Conservation (phyloP, 768 basidiomycete species). For the Hygrophorus pudorinus region DNA sequence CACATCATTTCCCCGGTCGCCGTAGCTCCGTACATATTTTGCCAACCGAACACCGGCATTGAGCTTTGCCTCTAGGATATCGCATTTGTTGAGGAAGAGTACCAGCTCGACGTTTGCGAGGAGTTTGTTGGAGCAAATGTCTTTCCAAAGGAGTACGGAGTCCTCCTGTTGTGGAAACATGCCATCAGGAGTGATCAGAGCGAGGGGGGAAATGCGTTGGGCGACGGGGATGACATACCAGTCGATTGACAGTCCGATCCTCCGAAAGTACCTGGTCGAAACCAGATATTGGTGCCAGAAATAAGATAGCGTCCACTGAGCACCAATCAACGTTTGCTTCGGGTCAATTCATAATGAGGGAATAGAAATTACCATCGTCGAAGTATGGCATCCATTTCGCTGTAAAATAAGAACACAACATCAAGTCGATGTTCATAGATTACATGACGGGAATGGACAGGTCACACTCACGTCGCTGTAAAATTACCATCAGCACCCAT, state of each 20-base stretch:
- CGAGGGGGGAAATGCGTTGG: slow-evolving; percentile 1
- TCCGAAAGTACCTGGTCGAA: slow-evolving; percentile 66
- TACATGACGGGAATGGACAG: not conserved
- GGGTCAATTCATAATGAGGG: not conserved
- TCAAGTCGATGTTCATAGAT: slow-evolving; percentile 1
- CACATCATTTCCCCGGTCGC: slow-evolving; percentile 58
- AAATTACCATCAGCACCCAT: slow-evolving; percentile 8
- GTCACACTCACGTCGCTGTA: slow-evolving; percentile 25
- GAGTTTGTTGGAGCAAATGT: slow-evolving; percentile 74
- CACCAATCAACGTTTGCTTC: too few species aligned
- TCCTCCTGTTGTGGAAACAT: slow-evolving; percentile 46
- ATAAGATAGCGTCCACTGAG: slow-evolving; percentile 63
- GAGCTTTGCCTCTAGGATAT: slow-evolving; percentile 67
- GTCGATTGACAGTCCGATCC: slow-evolving; percentile 49
- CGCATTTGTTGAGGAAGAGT: slow-evolving; percentile 84
- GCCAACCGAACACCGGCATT: slow-evolving; percentile 49
- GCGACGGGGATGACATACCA: slow-evolving; percentile 23
- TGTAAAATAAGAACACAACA: slow-evolving; percentile 13
- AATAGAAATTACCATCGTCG: slow-evolving; percentile 34
- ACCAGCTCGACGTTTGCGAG: slow-evolving; percentile 73
- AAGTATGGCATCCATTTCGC: slow-evolving; percentile 68
- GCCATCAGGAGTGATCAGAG: not conserved
- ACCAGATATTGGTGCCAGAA: slow-evolving; percentile 66
- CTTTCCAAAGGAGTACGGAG: slow-evolving; percentile 84
- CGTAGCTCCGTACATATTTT: slow-evolving; percentile 67